Base-by-base conservation (phyloP, 441 rosid species). In the Eugenia klotzschiana region DNA sequence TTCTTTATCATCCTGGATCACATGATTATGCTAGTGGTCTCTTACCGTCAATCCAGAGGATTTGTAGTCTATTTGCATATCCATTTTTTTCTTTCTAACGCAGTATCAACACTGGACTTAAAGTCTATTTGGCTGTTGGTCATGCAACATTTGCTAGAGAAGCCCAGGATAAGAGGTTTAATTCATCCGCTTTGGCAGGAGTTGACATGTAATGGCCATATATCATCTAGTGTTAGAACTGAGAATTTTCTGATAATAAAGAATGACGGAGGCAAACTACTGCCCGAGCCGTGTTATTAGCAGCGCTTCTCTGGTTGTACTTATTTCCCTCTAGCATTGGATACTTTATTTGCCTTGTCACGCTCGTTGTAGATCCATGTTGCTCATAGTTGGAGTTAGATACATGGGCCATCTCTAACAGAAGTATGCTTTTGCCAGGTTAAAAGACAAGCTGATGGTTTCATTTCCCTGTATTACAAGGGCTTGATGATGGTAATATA, bases 401-500 rank as follows among this genome's bases (percentile, higher is more conserved):
- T 83, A 50, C 27, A 60, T 83, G 79, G 52, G 51, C 52, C 23
- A 14, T 72, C 52, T 80, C 29, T 56, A 33, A 64, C 74, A 64
- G 46, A 18, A 64, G n/a, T 64, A 22, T 83, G 3, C 87, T 72
- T 60, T 26, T 88, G 87, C 84, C 94, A 97, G 99, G 99, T 95
- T 51, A 97, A 93, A 89, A 90, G 91, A 81, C 97, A 93, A 91
- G 94, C 90, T 12, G 98, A 94, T 41, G 89, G 90, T 50, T 95
- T 94, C 86, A 87, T 95, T 81, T 90, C 95, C 20, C 84, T 80
- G 87, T 97, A 95, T 85, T 97, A 97, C 85, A 97, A 91, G 87
- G 98, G 98, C 90, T 23, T 89, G 85, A 93, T 95, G 98, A 94
- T 80, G 98, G 99, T 95, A 93, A 93, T 57, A 20, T 49, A 57